Base-by-base conservation (phyloP, 2,329 filamentous ascomycete species). In the Cordyceps tenuipes region DNA sequence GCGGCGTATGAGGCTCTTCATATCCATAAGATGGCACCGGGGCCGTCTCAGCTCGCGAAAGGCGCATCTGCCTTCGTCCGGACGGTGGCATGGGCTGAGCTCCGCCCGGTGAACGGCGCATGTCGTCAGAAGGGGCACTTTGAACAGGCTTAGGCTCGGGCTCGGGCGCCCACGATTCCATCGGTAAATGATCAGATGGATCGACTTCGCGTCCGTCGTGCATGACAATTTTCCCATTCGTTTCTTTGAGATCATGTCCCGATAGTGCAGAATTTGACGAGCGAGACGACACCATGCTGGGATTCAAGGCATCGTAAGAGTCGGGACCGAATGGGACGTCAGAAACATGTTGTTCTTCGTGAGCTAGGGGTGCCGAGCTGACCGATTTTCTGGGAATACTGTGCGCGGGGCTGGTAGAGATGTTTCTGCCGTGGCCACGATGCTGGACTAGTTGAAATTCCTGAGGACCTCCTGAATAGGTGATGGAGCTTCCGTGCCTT, bases 181-280 rank as follows among this genome's bases (percentile, higher is more conserved):
- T 82, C 0, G 89, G 89, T 15, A 92, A 77, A 68, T 92, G 89
- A 70, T 93, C 89, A 0, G 88, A 90, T 1, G 89, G 89, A 68
- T 93, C 89, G 59, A 93, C 82, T 66, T 91, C 87, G 59, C 87
- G 81, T 7, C 89, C 89, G 68, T 91, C 88, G 63, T 88, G 81
- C 1, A 84, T 88, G 57, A 91, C 85, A 62, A 92, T 90, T 67
- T 90, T 90, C 9, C 83, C 86, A 56, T 82, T 79, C 0, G 78
- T 74, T 57, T 85, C 82, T 64, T 79, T 75, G 55, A 76, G 77
- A 52, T 79, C 67, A 41, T 58, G 58, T 1, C 66, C 66, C 21
- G 65, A 63, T 17, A 55, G 12, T n/a, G 64, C 75, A 1, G 66
- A 62, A n/a, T 69, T 67, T 6, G 67, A 68, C 26, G 68, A 62